phyloP scores from a whole-genome alignment of 495 filamentous ascomycete species.

The Aspergillus heteromorphus region DNA sequence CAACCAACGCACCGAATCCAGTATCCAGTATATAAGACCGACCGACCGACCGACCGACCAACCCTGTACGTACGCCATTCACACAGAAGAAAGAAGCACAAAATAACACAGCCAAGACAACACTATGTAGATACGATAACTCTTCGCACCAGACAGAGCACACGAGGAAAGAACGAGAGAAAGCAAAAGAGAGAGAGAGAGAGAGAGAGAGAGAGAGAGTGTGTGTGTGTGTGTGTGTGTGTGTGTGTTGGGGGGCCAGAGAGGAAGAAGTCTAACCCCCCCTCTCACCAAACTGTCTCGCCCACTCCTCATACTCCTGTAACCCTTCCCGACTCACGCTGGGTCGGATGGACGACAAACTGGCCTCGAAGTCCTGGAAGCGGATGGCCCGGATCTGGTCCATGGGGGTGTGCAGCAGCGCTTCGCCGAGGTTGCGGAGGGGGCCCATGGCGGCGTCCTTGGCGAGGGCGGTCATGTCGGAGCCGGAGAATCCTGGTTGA shows the following conservation, averaged over 20 bases:
- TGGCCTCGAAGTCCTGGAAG: slow-evolving; percentile 78
- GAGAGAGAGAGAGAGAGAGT: background rate
- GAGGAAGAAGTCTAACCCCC: too few species aligned
- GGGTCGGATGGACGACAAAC: slow-evolving; percentile 78
- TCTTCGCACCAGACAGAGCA: too few species aligned
- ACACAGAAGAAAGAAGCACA: background rate
- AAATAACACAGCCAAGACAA: background rate
- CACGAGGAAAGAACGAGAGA: background rate
- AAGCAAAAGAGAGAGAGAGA: background rate
- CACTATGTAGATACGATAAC: background rate
- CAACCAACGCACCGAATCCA: background rate
- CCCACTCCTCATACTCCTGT: slow-evolving; percentile 89
- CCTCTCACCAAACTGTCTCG: slow-evolving; percentile 84
- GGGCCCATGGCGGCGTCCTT: slow-evolving; percentile 99
- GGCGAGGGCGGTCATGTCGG: slow-evolving; percentile 92
- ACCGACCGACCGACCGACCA: background rate
- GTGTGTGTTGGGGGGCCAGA: too few species aligned
- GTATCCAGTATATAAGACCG: background rate
- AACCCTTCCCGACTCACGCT: slow-evolving; percentile 84
- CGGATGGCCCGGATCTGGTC: slow-evolving; percentile 88
- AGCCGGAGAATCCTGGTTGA: slow-evolving; percentile 83
- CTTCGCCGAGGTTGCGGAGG: slow-evolving; percentile 84
- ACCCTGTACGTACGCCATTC: background rate
- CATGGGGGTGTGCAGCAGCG: slow-evolving; percentile 81
- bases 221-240: too few species aligned